Evolutionary conservation across 345 rosid species (phyloP).

Genomic region (Eucalyptus viminalis): DNA sequence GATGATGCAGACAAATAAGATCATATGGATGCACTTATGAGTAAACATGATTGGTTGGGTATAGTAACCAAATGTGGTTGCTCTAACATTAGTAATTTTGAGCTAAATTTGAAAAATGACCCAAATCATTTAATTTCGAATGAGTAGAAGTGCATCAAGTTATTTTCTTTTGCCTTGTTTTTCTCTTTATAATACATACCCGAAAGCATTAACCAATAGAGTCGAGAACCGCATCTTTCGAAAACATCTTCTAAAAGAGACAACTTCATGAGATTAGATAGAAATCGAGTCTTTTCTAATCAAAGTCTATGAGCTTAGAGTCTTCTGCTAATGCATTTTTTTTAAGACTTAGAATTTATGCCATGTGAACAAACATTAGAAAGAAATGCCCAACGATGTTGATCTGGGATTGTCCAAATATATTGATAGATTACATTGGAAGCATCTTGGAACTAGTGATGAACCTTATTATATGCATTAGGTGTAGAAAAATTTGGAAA

Average conservation of each 20-base stretch:
- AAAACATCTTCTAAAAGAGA: not conserved
- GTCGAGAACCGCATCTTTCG: not conserved
- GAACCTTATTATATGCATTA: not conserved
- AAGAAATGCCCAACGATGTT: too few relatives aligned
- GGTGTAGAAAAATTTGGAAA: not conserved
- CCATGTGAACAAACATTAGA: not conserved
- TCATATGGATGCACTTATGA: not conserved
- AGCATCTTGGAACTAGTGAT: not conserved
- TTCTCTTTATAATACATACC: not conserved
- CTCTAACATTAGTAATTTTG: too few relatives aligned
- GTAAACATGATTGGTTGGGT: not conserved
- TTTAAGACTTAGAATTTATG: not conserved
- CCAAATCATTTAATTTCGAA: not conserved
- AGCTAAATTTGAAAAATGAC: not conserved
- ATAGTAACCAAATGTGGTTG: not conserved
- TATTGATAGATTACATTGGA: not conserved
- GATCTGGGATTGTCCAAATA: not conserved
- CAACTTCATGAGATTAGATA: not conserved
- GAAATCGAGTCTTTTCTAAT: not conserved
- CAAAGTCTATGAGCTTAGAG: not conserved
- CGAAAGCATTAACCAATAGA: not conserved
- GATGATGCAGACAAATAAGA: not conserved
- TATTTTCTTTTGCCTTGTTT: too few relatives aligned
- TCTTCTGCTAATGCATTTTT: not conserved
- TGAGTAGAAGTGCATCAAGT: not conserved